phyloP scores from a whole-genome alignment of 495 filamentous ascomycete species.

The Xylaria palmicola region DNA sequence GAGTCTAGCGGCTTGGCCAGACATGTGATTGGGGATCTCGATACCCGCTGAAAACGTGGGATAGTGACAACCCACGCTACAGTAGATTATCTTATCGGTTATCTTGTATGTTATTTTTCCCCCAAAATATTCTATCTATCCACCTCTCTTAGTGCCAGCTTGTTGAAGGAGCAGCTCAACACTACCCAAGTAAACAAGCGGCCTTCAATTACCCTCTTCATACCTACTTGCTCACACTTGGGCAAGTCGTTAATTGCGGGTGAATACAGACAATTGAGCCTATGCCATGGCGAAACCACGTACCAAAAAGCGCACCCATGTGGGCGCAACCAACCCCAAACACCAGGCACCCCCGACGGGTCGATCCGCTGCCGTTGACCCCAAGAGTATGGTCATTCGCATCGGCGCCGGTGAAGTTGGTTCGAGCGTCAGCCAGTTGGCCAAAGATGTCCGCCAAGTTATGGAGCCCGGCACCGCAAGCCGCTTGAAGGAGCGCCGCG shows the following conservation, averaged over 20 bases:
- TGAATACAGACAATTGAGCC: not conserved
- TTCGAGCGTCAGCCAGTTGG: conserved; percentile 85
- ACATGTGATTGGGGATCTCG: no score
- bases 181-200: not conserved
- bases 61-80: not conserved
- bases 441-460: conserved; percentile 84
- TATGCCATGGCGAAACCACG: conserved; percentile 80
- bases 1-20: no score
- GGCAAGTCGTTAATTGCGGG: not conserved
- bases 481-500: conserved; percentile 82
- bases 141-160: not conserved
- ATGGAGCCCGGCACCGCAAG: conserved; percentile 95
- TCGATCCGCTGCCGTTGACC: conserved; percentile 54
- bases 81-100: conserved; percentile 17
- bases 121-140: not conserved
- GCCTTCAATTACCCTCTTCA: not conserved
- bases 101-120: conserved; percentile 10
- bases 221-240: not conserved
- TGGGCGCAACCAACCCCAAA: conserved; percentile 64
- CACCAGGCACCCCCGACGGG: conserved; percentile 26
- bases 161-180: no score
- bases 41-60: not conserved
- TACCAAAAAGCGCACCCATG: conserved; percentile 88
- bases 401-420: conserved; percentile 94
- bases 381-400: conserved; percentile 98